These are phyloP conservation scores for Cercophora scortea DNA, from an alignment of 495 filamentous ascomycete species.

Conservation along the genomic window DNA sequence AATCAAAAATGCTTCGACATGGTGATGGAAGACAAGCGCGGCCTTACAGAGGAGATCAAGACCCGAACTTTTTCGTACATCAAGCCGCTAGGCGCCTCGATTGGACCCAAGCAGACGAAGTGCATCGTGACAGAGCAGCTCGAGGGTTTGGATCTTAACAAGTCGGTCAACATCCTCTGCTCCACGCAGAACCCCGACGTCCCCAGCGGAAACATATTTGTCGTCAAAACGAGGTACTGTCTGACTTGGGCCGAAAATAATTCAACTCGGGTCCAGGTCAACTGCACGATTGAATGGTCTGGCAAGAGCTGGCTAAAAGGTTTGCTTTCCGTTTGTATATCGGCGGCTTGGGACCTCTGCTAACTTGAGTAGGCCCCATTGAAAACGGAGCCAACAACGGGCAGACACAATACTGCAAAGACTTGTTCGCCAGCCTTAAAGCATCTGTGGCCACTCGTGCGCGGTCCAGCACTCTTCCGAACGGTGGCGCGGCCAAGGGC, in stretches of 20 bases:
- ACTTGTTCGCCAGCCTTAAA: constrained; percentile 66
- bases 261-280: constrained; percentile 73
- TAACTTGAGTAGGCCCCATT: constrained; percentile 61
- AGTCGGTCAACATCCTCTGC: constrained; percentile 68
- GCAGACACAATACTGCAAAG: constrained; percentile 70
- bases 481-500: constrained; percentile 33
- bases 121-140: constrained; percentile 81
- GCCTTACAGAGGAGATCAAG: constrained; percentile 63
- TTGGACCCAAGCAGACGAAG: constrained; percentile 93
- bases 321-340: constrained; percentile 26
- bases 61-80: constrained; percentile 78
- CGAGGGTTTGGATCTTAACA: constrained; percentile 79
- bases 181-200: constrained; percentile 91
- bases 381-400: constrained; percentile 93
- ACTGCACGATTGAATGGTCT: constrained; percentile 87
- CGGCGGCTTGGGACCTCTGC: constrained; percentile 3
- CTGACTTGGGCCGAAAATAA: constrained; percentile 85
- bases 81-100: constrained; percentile 74
- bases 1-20: constrained; percentile 88
- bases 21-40: constrained; percentile 74
- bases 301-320: constrained; percentile 98
- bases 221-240: constrained; percentile 87
- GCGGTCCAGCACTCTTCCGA: constrained; percentile 32
- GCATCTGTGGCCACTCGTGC: constrained; percentile 60
- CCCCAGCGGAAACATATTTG: constrained; percentile 86